phyloP scores from a whole-genome alignment of 1,284 basidiomycete species.

The Sanghuangporus weigelae region DNA sequence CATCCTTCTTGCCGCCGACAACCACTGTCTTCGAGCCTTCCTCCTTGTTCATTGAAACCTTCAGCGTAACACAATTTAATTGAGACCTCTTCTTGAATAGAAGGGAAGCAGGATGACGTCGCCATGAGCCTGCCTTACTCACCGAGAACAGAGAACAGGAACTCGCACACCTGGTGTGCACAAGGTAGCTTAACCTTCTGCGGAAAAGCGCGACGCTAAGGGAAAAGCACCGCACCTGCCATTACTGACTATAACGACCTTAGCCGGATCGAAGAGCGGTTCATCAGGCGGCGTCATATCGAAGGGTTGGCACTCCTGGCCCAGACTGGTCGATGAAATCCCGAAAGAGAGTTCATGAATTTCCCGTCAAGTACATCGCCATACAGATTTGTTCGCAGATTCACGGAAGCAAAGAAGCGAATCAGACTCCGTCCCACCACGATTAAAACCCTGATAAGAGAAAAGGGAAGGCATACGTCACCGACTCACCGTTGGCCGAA shows the following conservation, averaged over 20 bases:
- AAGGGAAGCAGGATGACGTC: conserved; percentile 14
- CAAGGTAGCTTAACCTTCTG: background rate
- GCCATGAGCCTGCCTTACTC: conserved; percentile 16
- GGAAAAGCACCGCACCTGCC: conserved; percentile 32
- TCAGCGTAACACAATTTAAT: conserved; percentile 10
- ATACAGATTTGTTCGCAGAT: background rate
- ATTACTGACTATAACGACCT: conserved; percentile 53
- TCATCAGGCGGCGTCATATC: conserved; percentile 35
- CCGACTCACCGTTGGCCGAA: conserved; percentile 41
- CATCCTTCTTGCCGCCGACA: conserved; percentile 44
- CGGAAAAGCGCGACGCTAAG: background rate
- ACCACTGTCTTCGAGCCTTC: conserved; percentile 54
- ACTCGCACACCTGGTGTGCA: conserved; percentile 34
- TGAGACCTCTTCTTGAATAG: background rate
- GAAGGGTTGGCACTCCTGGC: conserved; percentile 55
- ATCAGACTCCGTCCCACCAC: background rate
- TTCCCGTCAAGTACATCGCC: background rate
- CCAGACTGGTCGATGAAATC: conserved; percentile 33
- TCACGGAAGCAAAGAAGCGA: conserved; percentile 4
- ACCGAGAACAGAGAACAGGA: conserved; percentile 61
- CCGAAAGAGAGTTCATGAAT: background rate
- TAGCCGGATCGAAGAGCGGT: conserved; percentile 47
- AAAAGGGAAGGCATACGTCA: background rate
- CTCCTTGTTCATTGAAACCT: conserved; percentile 57
- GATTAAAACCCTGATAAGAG: background rate